Evolutionary conservation across 1,284 basidiomycete genomes (phyloP).

Genomic region (Xerocomus minutiporus): DNA sequence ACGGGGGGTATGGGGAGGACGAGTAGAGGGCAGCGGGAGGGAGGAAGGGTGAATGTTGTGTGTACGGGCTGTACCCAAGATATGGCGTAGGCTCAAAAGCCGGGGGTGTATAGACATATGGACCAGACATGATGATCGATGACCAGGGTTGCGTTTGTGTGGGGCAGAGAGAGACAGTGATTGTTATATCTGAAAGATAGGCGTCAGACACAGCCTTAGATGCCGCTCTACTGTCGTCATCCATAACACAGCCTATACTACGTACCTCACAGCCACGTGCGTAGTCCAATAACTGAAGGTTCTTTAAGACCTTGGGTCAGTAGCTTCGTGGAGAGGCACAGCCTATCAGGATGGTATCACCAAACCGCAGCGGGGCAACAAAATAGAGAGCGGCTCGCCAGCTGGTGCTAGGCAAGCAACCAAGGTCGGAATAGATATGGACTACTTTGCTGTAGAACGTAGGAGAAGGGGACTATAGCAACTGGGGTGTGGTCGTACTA

Average conservation of each 20-base stretch:
- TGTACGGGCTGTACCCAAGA: conserved; percentile 28
- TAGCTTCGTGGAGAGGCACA: neutral
- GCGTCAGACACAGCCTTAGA: conserved; percentile 15
- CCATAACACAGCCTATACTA: conserved; percentile 20
- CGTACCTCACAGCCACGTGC: conserved; percentile 19
- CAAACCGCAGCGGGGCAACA: neutral
- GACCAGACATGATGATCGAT: conserved; percentile 34
- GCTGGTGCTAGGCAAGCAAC: neutral
- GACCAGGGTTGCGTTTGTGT: neutral
- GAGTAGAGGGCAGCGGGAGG: conserved; percentile 35
- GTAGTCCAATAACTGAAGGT: conserved; percentile 2
- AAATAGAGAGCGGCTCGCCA: neutral
- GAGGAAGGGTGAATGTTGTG: conserved; percentile 40
- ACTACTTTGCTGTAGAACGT: neutral
- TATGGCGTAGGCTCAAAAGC: conserved; percentile 30
- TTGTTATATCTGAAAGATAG: conserved; percentile 20
- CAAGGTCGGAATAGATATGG: too few species aligned
- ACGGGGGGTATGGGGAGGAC: conserved; percentile 28
- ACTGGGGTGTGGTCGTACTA: neutral
- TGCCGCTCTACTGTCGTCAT: conserved; percentile 1
- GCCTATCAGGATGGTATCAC: neutral
- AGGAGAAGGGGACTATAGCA: neutral
- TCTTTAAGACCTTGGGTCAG: neutral
- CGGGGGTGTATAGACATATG: conserved; percentile 38
- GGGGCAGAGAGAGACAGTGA: neutral